Percentiles rank a stretch among this genome's conserved stretches.
Evolutionary conservation across 2,329 filamentous ascomycete genomes (phyloP).

Genomic region (Achaetomium macrosporum): DNA sequence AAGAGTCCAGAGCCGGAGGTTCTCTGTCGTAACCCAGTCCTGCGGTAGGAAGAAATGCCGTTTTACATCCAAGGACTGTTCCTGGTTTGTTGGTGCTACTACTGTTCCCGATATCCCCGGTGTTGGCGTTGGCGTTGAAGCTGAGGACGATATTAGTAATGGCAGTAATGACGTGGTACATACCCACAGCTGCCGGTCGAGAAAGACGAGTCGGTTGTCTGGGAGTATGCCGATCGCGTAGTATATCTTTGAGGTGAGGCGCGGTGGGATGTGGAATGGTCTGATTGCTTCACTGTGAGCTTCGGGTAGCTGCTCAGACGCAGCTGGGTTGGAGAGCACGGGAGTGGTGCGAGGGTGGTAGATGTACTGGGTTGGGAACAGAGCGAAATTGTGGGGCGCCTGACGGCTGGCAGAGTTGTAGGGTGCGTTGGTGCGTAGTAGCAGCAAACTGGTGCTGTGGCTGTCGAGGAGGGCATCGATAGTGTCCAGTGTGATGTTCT

Average conservation of each 20-base stretch:
- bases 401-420: background rate
- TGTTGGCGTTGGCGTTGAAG: no score
- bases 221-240: constrained; percentile 19
- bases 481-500: background rate
- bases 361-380: constrained; percentile 17
- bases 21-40: constrained; percentile 22
- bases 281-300: background rate
- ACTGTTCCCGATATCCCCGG: no score
- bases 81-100: no score
- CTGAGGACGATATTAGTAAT: no score
- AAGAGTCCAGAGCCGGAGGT: constrained; percentile 16
- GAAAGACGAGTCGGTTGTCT: constrained; percentile 20
- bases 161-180: constrained; percentile 13
- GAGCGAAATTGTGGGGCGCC: background rate
- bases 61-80: constrained; percentile 2
- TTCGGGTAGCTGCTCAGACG: background rate
- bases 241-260: background rate
- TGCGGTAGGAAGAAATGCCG: constrained; percentile 25
- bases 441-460: background rate
- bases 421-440: background rate
- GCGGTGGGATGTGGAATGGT: background rate
- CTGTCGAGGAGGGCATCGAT: constrained; percentile 9
- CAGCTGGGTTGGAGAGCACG: background rate
- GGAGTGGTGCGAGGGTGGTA: background rate
- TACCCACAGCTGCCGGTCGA: constrained; percentile 22